Evolutionary conservation across 371 early-diverging fungal genomes (phyloP), one percentile per base, ranked within the genome.

Genomic region (Mucor racemosus): DNA sequence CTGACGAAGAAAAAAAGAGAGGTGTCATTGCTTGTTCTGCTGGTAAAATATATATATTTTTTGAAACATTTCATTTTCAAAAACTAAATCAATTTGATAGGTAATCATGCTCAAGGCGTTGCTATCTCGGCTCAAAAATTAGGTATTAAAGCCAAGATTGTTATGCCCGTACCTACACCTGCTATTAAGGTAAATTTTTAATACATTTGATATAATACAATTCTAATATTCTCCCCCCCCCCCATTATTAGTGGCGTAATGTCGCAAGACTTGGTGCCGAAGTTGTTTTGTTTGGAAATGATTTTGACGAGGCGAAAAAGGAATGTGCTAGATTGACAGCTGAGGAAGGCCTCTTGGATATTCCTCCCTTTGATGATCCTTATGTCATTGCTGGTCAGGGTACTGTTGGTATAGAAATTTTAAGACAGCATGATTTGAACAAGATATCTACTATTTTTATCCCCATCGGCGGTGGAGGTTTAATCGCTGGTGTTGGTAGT

Each of bases 321-420:
- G 95, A 96, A 67, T 92, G 95, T 74, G 81, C 81, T 38, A 78
- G 94, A 34, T 76, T 98, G 56, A 78, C 84, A 15, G 69, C 76
- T 62, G 79, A 91, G 48, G 86, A 93, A 40, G 90, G 93, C 5
- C 82, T 90, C 54, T 90, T 91, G 59, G 91, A 96, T 77, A 97
- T 99, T 68, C 97, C 96, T 8, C 97, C 99, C 2, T 99, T 92
- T 76, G 99, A 97, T 73, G 96, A 97, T 72, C 97, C 99, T 2
- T 92, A 93, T 74, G 97, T 99, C 31, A 99, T 99, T 80, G 99
- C 99, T 17, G 98, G 99, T 9, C 99, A 99, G 78, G 99, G 98
- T 33, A 99, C 99, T 7, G 88, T 96, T 57, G 99, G 90, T 35
- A 87, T 97, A 70, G 99, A 99, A 82, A 90, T 99, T 38, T 69